Evolutionary conservation across 192 early-diverging fungal genomes (phyloP).

Genomic region (Lunasporangiospora selenospora): DNA sequence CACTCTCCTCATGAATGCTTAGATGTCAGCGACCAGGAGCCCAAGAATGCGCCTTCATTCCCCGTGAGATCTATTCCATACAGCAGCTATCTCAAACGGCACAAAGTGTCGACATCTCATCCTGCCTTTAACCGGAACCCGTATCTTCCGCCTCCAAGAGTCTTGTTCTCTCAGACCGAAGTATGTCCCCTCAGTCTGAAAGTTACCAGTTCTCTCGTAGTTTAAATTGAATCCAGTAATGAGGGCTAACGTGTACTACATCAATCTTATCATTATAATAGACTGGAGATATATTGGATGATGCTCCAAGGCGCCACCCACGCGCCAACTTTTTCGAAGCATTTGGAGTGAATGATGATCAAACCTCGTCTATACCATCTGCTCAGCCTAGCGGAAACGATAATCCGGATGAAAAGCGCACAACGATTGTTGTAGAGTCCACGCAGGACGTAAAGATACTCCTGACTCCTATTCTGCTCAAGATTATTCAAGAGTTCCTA

Average conservation of each 20-base stretch:
- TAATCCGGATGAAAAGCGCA: slow-evolving; percentile 42
- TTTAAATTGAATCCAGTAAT: too few relatives aligned
- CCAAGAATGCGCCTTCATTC: slow-evolving; percentile 13
- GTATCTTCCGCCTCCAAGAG: slow-evolving; percentile 57
- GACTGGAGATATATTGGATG: slow-evolving; percentile 32
- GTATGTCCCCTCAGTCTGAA: slow-evolving; percentile 38
- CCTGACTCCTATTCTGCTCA: slow-evolving; percentile 72
- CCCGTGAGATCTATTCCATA: slow-evolving; percentile 62
- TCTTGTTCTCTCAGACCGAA: slow-evolving; percentile 47
- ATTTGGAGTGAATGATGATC: slow-evolving; percentile 5
- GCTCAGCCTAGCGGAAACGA: slow-evolving; percentile 38
- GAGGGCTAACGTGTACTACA: too few relatives aligned
- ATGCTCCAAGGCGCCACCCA: slow-evolving; percentile 27
- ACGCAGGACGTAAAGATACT: slow-evolving; percentile 62
- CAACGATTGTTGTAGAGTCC: slow-evolving; percentile 60
- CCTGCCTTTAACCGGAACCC: slow-evolving; percentile 31
- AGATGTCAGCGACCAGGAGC: slow-evolving; percentile 16
- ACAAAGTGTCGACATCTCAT: slow-evolving; percentile 35
- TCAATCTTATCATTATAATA: too few relatives aligned
- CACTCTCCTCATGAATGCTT: too few relatives aligned
- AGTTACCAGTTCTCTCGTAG: too few relatives aligned
- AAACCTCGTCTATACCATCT: slow-evolving; percentile 13
- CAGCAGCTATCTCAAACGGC: slow-evolving; percentile 61
- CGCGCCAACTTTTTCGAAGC: slow-evolving; percentile 36
- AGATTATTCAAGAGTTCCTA: slow-evolving; percentile 69